A percentile compares a stretch with the other conserved stretches of the same genome.
phyloP scores from a whole-genome alignment of 805 yeast genomes.

The Kregervanrija pseudodelftensis region DNA sequence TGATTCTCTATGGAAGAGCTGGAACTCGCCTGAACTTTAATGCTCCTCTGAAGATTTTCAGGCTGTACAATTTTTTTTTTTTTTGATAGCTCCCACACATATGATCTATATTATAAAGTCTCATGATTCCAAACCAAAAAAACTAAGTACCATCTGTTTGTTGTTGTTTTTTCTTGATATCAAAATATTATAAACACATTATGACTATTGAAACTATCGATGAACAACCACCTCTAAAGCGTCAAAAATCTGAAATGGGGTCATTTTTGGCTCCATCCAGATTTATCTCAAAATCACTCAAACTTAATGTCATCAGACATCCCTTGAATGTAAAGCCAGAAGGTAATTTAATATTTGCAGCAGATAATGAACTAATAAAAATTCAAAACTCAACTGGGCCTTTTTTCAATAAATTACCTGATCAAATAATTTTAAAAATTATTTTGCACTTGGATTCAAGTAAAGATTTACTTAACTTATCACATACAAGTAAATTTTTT shows the following conservation, averaged over 20 bases:
- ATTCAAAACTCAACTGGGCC: conserved; percentile 42
- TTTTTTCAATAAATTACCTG: conserved; percentile 43
- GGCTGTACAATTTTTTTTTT: conserved; percentile 1
- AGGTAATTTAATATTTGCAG: conserved; percentile 45
- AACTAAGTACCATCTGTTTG: too few species aligned
- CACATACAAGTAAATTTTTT: conserved; percentile 56
- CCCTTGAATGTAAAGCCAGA: conserved; percentile 70
- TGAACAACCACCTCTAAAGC: background rate
- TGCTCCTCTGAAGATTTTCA: background rate
- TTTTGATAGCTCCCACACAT: background rate
- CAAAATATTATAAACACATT: too few species aligned
- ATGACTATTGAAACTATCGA: too few species aligned
- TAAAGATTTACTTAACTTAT: conserved; percentile 41
- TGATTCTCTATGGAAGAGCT: too few species aligned
- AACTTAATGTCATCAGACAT: conserved; percentile 36
- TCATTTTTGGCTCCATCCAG: conserved; percentile 4
- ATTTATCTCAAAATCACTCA: conserved; percentile 16
- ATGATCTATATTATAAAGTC: conserved; percentile 1
- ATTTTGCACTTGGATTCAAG: conserved; percentile 42
- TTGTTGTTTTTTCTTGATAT: too few species aligned
- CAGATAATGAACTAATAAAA: conserved; percentile 11
- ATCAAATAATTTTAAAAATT: conserved; percentile 54
- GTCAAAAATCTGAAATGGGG: background rate
- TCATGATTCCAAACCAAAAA: too few species aligned
- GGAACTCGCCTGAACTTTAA: too few species aligned